These are phyloP conservation scores for Eimeria necatrix DNA, from an alignment of 169 alveolate species.

Conservation along the genomic window DNA sequence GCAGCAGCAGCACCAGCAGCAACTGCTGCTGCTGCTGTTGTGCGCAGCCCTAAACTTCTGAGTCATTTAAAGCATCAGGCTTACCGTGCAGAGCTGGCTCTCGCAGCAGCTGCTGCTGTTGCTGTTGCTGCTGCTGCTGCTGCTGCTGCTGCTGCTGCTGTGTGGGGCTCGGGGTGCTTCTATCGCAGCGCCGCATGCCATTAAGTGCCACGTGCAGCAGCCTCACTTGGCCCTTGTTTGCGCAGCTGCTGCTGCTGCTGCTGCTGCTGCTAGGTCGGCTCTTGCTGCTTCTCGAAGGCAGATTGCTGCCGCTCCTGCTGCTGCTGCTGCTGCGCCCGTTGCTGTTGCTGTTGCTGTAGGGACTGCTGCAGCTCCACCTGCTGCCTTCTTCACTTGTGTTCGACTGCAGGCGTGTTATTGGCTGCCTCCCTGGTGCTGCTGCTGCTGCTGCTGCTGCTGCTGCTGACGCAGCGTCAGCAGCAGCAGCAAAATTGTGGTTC, in stretches of 20 bases:
- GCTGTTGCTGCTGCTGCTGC: constrained; percentile 61
- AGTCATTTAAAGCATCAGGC: not conserved
- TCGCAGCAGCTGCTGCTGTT: constrained; percentile 46
- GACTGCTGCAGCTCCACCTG: constrained; percentile 59
- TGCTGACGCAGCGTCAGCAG: not conserved
- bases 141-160: constrained; percentile 62
- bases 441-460: constrained; percentile 29
- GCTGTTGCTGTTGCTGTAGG: constrained; percentile 40
- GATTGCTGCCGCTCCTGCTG: constrained; percentile 45
- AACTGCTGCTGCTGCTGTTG: constrained; percentile 26
- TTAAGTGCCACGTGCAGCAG: constrained; percentile 74
- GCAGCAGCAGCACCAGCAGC: constrained; percentile 5
- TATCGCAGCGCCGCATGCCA: constrained; percentile 62
- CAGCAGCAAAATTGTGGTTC: not conserved
- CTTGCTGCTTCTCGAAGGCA: constrained; percentile 14
- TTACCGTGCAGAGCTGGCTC: not conserved
- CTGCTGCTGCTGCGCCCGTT: constrained; percentile 43
- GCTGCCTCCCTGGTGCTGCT: not conserved
- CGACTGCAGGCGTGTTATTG: not conserved
- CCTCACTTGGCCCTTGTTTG: constrained; percentile 66
- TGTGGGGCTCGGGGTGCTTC: constrained; percentile 13
- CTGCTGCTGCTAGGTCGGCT: not conserved
- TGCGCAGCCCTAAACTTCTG: not conserved
- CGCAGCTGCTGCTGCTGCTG: constrained; percentile 55
- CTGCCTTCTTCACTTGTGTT: constrained; percentile 33